Conservation (phyloP, 306 rosid species). For the Dicorynia guianensis region DNA sequence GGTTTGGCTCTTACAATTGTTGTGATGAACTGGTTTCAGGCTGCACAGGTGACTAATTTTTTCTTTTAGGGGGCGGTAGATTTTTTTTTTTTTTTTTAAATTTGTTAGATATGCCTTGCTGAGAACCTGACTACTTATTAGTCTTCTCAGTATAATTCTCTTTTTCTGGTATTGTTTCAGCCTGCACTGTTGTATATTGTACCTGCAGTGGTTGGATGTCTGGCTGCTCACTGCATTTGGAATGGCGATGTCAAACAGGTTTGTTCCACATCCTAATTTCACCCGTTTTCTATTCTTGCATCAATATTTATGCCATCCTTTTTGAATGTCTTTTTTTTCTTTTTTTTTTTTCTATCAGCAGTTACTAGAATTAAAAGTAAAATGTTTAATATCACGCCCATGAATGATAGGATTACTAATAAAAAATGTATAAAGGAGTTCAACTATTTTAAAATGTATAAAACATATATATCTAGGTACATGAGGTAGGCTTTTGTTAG, state of each 20-base stretch:
- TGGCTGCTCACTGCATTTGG: conserved; percentile 81
- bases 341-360: not conserved
- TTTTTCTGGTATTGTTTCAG: conserved; percentile 54
- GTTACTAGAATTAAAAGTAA: conserved; percentile 1
- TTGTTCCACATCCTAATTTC: conserved; percentile 40
- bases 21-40: conserved; percentile 99
- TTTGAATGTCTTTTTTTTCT: not conserved
- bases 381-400: not conserved
- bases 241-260: conserved; percentile 87
- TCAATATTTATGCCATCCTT: not conserved
- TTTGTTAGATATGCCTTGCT: conserved; percentile 7
- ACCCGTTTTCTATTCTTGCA: conserved; percentile 18
- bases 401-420: conserved; percentile 2
- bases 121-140: conserved; percentile 4
- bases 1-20: conserved; percentile 91
- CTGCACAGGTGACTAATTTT: conserved; percentile 74
- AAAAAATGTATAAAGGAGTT: not conserved
- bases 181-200: conserved; percentile 88
- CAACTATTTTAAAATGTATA: not conserved
- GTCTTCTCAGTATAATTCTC: conserved; percentile 20
- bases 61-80: not conserved
- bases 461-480: conserved; percentile 9
- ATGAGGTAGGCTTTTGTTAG: not conserved
- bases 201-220: conserved; percentile 79
- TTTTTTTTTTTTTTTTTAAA: not conserved